Conservation (phyloP, 768 basidiomycete species). For the Boletus patriciae region DNA sequence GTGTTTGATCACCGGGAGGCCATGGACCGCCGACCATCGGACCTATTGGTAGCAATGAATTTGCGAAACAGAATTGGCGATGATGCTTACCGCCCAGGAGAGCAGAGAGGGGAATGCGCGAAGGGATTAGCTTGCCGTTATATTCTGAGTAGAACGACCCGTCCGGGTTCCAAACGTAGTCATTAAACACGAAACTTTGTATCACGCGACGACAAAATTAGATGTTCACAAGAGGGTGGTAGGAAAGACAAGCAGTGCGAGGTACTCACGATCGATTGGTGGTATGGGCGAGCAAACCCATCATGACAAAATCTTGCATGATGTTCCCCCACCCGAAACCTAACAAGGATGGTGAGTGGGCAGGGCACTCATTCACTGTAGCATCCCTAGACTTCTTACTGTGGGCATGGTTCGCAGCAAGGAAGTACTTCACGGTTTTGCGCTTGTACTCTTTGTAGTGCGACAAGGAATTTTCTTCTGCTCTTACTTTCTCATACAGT, state of each 20-base stretch:
- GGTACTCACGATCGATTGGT: constrained; percentile 37
- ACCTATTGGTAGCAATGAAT: constrained; percentile 27
- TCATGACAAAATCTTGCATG: constrained; percentile 42
- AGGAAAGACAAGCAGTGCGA: neutral
- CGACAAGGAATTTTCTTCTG: constrained; percentile 39
- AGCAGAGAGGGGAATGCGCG: constrained; percentile 42
- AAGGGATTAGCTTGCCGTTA: constrained; percentile 39
- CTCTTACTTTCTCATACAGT: constrained; percentile 39
- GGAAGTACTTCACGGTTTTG: constrained; percentile 45
- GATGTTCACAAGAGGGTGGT: neutral
- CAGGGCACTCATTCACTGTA: neutral
- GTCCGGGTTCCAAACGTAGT: constrained; percentile 43
- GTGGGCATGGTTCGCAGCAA: constrained; percentile 46
- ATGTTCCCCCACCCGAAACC: constrained; percentile 43
- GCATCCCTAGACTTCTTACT: constrained; percentile 26
- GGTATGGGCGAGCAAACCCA: constrained; percentile 36
- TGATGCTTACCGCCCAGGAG: constrained; percentile 36
- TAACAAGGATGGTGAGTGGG: constrained; percentile 8
- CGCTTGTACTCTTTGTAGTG: constrained; percentile 42
- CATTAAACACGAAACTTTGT: constrained; percentile 43
- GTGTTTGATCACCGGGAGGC: constrained; percentile 31
- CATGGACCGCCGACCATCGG: constrained; percentile 43
- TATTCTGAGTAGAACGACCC: constrained; percentile 39
- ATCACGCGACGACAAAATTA: constrained; percentile 1
- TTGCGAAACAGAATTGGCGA: neutral